These are phyloP conservation scores for Exophiala oligosperma DNA, from an alignment of 2,329 filamentous ascomycete species.

Conservation along the genomic window DNA sequence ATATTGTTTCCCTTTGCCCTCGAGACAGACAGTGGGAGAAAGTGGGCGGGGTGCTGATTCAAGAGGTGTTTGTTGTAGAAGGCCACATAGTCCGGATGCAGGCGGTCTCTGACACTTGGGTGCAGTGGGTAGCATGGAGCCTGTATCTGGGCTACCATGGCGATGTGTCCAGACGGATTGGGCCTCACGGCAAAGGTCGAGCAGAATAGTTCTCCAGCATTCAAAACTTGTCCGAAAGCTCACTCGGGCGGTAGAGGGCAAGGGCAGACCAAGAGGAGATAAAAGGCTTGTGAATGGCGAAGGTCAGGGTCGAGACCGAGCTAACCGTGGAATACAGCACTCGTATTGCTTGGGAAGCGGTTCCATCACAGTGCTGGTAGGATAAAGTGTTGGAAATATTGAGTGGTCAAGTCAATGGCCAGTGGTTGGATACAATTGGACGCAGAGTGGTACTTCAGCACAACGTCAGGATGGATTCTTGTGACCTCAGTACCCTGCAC, in stretches of 20 bases:
- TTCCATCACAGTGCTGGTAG: not conserved
- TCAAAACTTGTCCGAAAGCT: too few relatives aligned
- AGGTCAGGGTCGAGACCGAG: not conserved
- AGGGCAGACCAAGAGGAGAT: not conserved
- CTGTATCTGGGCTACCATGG: conserved; percentile 18
- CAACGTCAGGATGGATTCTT: not conserved
- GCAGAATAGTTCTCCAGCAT: not conserved
- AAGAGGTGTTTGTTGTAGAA: conserved; percentile 56
- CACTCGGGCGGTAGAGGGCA: not conserved
- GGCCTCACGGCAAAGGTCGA: conserved; percentile 1
- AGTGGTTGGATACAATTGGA: not conserved
- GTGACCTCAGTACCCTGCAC: not conserved
- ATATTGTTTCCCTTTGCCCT: conserved; percentile 54
- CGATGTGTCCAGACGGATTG: not conserved
- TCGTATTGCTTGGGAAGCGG: not conserved
- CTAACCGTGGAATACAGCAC: not conserved
- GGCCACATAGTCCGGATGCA: conserved; percentile 53
- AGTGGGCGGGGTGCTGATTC: conserved; percentile 55
- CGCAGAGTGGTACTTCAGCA: not conserved
- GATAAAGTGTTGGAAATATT: not conserved
- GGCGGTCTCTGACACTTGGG: conserved; percentile 45
- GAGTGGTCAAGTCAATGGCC: not conserved
- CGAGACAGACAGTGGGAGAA: conserved; percentile 54
- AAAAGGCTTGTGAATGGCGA: not conserved
- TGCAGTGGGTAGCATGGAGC: conserved; percentile 51